phyloP scores from a whole-genome alignment of 1,284 basidiomycete genomes.

The Malassezia japonica region DNA sequence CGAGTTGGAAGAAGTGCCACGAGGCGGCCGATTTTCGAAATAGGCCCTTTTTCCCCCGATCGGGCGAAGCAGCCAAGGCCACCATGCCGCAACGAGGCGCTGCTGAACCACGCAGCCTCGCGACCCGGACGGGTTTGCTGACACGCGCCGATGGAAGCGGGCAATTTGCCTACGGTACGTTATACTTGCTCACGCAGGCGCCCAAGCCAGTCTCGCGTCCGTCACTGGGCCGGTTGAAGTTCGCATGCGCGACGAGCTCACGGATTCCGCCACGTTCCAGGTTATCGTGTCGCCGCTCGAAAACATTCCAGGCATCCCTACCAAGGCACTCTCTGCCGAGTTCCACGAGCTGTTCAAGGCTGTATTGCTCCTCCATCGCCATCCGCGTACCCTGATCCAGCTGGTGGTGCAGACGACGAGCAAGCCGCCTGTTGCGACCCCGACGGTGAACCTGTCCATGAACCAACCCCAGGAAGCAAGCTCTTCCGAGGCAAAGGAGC shows the following conservation, averaged over 20 bases:
- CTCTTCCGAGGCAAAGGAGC: neutral
- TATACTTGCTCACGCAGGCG: slow-evolving; percentile 35
- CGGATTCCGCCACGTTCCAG: slow-evolving; percentile 53
- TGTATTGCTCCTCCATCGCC: slow-evolving; percentile 51
- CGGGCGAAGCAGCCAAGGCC: neutral
- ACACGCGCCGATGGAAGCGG: slow-evolving; percentile 31
- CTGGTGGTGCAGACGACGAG: slow-evolving; percentile 56
- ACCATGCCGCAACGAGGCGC: slow-evolving; percentile 16
- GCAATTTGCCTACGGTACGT: slow-evolving; percentile 28
- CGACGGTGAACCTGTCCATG: slow-evolving; percentile 4
- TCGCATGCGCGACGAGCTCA: slow-evolving; percentile 53
- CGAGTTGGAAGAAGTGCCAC: neutral
- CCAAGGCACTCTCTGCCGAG: slow-evolving; percentile 16
- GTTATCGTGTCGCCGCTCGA: slow-evolving; percentile 52
- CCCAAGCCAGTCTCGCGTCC: slow-evolving; percentile 43
- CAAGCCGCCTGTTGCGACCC: slow-evolving; percentile 10
- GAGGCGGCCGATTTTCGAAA: neutral
- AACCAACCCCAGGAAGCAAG: neutral
- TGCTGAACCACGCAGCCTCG: slow-evolving; percentile 20
- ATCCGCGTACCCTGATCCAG: slow-evolving; percentile 58
- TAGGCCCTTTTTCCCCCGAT: neutral
- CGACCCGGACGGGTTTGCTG: slow-evolving; percentile 16
- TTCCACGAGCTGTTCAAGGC: slow-evolving; percentile 20
- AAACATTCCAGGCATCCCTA: slow-evolving; percentile 47
- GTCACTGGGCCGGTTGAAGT: slow-evolving; percentile 54